Evolutionary conservation across 176 grass and related monocot species (phyloP), one percentile per base, ranked within the genome.

Genomic region (Rhynchospora pubera): DNA sequence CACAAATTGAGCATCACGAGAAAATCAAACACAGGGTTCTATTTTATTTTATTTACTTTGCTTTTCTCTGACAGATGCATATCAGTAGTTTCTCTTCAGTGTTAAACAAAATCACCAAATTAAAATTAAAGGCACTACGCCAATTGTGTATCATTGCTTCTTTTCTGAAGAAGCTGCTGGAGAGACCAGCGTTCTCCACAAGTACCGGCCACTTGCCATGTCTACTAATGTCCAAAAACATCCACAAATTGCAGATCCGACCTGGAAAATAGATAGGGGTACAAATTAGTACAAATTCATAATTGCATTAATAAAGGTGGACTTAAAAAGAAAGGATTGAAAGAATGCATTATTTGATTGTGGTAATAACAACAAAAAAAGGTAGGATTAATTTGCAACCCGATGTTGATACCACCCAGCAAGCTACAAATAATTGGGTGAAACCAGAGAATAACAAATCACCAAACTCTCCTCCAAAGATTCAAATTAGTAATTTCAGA

Each of bases 191-290:
- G 89, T 88, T 85, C 87, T 90, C 93, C 92, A 99, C 78, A 99
- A 81, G 82, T 95, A 99, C 47, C 85, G 81, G 65, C 96, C 93
- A 7, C 91, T 99, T 69, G 91, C 93, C 96, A 93, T 99, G 84
- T 99, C 96, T 81, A 99, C 93, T 84, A 89, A 57, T 6, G 84
- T 95, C 96, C 93, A 95, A 82, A 99, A 99, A 28, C 89, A 89
- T 6, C 79, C 85, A 84, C 85, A 88, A 44, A 93, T 75, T 51
- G 90, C 89, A 2, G 87, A 94, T 13, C 87, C 83, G 53, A 97
- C 92, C 95, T 97, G 82, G 64, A 7, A 59, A 67, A 65, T 32
- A 18, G 65, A 18, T 32, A 22, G n/a, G 30, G 3, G 30, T 84
- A 16, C 19, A 74, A 61, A 60, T 84, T 26, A 84, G 66, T 47